A percentile compares a stretch with the other conserved stretches of the same genome.
These are phyloP conservation scores for Parmelia sp. DNA, from an alignment of 495 filamentous ascomycete genomes.

Conservation along the genomic window DNA sequence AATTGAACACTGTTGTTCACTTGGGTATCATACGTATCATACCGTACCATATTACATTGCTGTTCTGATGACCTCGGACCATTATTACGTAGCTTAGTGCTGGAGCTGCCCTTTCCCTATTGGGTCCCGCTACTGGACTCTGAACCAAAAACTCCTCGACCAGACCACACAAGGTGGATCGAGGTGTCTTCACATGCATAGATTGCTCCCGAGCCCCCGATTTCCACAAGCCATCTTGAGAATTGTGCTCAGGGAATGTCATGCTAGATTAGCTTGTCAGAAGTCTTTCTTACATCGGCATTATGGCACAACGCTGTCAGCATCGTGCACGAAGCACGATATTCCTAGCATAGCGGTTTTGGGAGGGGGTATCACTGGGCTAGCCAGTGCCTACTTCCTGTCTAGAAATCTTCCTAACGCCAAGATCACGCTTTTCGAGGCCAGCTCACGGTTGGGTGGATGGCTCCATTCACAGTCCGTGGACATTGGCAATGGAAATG, in stretches of 20 bases:
- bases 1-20: neutral
- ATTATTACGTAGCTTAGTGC: neutral
- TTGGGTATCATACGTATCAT: neutral
- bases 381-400: slow-evolving; percentile 73
- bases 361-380: slow-evolving; percentile 86
- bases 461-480: slow-evolving; percentile 71
- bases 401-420: slow-evolving; percentile 51
- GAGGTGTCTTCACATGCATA: slow-evolving; percentile 9
- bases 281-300: neutral
- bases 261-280: slow-evolving; percentile 21
- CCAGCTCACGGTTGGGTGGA: slow-evolving; percentile 61
- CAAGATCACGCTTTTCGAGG: slow-evolving; percentile 75
- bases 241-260: slow-evolving; percentile 26
- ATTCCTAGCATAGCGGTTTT: slow-evolving; percentile 59
- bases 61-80: neutral
- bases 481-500: slow-evolving; percentile 50
- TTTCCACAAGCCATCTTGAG: slow-evolving; percentile 22
- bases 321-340: slow-evolving; percentile 3
- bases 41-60: neutral
- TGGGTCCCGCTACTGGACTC: neutral
- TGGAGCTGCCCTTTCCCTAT: neutral
- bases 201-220: neutral
- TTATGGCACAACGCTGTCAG: slow-evolving; percentile 1
- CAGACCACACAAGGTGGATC: neutral
- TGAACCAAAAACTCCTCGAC: neutral